Base-by-base conservation (phyloP, 1,139 yeast species). In the Pichia sp. region DNA sequence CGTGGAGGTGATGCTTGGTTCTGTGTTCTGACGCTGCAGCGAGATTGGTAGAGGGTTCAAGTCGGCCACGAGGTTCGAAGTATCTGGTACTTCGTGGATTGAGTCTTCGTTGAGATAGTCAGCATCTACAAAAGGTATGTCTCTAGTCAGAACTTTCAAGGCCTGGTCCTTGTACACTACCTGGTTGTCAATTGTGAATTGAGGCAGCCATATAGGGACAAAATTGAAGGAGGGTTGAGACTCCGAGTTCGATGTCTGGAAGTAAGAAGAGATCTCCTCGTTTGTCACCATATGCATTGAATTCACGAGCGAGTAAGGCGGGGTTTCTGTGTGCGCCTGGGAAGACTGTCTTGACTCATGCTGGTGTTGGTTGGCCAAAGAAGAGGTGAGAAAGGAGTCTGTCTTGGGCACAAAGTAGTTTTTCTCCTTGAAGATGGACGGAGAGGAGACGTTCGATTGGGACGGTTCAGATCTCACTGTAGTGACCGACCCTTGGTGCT, bases 121-220 rank as follows among this genome's bases (percentile, higher is more conserved):
- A 1, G 66, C 63, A 27, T 70, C 66, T 30, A 76, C 62, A 55
- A 80, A 68, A 0, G 92, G 91, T 42, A 83, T 63, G 8, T 79
- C 76, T 47, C 75, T 75, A 60, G 88, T 81, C 61, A 79, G 81
- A 1, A 84, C 71, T 60, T 83, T 78, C 51, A 85, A 69, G 46
- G 82, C 81, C 48, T 81, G 78, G 61, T 83, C 82, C 67, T 79
- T 83, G 67, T 76, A 86, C 2, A 84, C 70, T 30, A 84, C 69
- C 53, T 78, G 78, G n/a, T 84, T 86, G 52, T 75, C 77, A 9
- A 75, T 71, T 2, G 86, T 78, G n/a, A 78, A 71, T 52, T 78
- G 76, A 0, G 90, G 86, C 0, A 83, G 68, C 91, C 82, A 78
- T 14, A 76, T 52, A 2, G 71, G 71, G 9, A 64, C 58, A 50